Conservation (phyloP, 805 yeast species). For the Barnettozyma californica region DNA sequence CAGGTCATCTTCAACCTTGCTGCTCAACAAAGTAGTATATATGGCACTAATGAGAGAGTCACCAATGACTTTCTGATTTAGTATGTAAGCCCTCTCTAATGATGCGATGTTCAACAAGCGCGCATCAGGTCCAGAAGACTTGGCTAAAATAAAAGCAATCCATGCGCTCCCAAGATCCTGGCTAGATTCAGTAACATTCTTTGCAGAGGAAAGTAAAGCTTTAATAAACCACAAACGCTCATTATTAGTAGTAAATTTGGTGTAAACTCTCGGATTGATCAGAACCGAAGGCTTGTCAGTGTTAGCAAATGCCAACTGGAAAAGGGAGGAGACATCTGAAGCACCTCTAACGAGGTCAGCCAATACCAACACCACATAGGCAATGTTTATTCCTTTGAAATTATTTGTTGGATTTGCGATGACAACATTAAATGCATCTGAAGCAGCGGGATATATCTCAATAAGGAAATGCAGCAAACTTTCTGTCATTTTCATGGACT, state of each 20-base stretch:
- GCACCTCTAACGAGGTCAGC: constrained; percentile 22
- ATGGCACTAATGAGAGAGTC: constrained; percentile 40
- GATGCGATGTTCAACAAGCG: constrained; percentile 14
- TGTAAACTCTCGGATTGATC: constrained; percentile 40
- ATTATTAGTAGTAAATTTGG: constrained; percentile 39
- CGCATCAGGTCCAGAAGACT: constrained; percentile 16
- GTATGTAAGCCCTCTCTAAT: constrained; percentile 29
- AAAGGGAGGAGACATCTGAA: constrained; percentile 25
- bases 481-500: constrained; percentile 9
- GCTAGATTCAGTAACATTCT: constrained; percentile 17
- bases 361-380: constrained; percentile 41
- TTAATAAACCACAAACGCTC: constrained; percentile 51
- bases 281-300: constrained; percentile 44
- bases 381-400: constrained; percentile 38
- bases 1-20: constrained; percentile 9
- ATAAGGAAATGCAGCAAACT: constrained; percentile 13
- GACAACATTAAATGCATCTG: constrained; percentile 38
- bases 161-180: constrained; percentile 36
- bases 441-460: constrained; percentile 24
- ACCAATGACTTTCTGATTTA: constrained; percentile 37
- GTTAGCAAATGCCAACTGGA: constrained; percentile 31
- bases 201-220: constrained; percentile 36
- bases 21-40: constrained; percentile 24
- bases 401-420: constrained; percentile 47
- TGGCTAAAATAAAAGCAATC: constrained; percentile 43